These are phyloP conservation scores for Parasarocladium wereldwijsianum DNA, from an alignment of 2,329 filamentous ascomycete species.

Conservation along the genomic window DNA sequence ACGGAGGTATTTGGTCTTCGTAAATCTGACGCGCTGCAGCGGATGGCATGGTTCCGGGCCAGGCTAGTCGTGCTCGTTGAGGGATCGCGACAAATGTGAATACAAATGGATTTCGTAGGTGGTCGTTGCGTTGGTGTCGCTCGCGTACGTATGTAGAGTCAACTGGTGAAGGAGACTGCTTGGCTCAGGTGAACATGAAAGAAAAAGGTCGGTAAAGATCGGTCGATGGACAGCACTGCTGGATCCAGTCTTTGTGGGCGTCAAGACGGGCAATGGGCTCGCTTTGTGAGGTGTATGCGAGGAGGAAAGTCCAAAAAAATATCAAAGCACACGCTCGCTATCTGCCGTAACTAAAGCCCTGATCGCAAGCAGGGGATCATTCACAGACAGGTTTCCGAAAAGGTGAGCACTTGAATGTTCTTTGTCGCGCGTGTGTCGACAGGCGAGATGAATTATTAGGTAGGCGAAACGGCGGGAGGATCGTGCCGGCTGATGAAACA, in stretches of 20 bases:
- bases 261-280: not conserved
- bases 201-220: slow-evolving; percentile 5
- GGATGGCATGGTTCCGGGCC: slow-evolving; percentile 44
- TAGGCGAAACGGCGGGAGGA: no score
- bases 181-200: slow-evolving; percentile 7
- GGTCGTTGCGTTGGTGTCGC: not conserved
- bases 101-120: slow-evolving; percentile 2
- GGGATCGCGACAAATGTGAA: not conserved
- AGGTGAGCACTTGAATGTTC: not conserved
- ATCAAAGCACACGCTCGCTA: no score
- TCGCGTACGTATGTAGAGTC: not conserved
- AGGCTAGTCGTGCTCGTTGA: not conserved
- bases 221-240: slow-evolving; percentile 32
- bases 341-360: no score
- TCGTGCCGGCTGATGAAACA: not conserved
- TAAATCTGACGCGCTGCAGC: slow-evolving; percentile 45
- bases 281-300: not conserved
- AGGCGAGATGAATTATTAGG: no score
- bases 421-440: not conserved
- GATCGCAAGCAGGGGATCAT: not conserved
- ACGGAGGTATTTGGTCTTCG: slow-evolving; percentile 59
- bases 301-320: no score
- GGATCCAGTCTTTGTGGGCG: slow-evolving; percentile 24
- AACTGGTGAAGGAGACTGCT: slow-evolving; percentile 5
- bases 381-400: not conserved